These are phyloP conservation scores for Colletotrichum sp. DNA, from an alignment of 2,329 filamentous ascomycete genomes.

Conservation along the genomic window DNA sequence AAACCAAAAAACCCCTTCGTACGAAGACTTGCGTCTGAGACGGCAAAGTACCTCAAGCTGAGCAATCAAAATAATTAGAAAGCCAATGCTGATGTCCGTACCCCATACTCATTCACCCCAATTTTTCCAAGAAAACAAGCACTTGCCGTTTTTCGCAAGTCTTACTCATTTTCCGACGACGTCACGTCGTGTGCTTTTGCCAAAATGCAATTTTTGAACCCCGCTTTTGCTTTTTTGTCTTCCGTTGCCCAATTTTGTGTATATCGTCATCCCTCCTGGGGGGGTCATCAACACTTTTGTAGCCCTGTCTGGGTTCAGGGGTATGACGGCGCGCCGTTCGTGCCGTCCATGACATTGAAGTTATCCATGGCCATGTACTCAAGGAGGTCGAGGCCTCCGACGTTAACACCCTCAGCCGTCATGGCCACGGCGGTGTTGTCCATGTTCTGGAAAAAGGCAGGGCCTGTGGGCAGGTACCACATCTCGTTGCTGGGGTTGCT, in stretches of 20 bases:
- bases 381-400: conserved; percentile 69
- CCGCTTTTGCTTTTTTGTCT: neutral
- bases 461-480: conserved; percentile 70
- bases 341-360: conserved; percentile 37
- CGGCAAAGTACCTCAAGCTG: neutral
- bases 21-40: neutral
- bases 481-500: conserved; percentile 61
- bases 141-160: neutral
- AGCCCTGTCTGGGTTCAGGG: conserved; percentile 4
- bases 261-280: neutral
- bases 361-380: conserved; percentile 71
- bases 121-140: neutral
- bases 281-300: neutral
- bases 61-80: neutral
- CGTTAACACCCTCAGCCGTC: conserved; percentile 71
- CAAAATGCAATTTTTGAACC: neutral
- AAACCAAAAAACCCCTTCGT: neutral
- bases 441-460: conserved; percentile 70
- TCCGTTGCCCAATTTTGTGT: neutral
- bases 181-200: neutral
- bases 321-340: conserved; percentile 6
- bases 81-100: neutral
- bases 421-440: conserved; percentile 66
- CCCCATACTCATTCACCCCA: neutral
- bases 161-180: neutral